Evolutionary conservation across 176 grass and related monocot species (phyloP).

Genomic region (Hyparrhenia diplandra): DNA sequence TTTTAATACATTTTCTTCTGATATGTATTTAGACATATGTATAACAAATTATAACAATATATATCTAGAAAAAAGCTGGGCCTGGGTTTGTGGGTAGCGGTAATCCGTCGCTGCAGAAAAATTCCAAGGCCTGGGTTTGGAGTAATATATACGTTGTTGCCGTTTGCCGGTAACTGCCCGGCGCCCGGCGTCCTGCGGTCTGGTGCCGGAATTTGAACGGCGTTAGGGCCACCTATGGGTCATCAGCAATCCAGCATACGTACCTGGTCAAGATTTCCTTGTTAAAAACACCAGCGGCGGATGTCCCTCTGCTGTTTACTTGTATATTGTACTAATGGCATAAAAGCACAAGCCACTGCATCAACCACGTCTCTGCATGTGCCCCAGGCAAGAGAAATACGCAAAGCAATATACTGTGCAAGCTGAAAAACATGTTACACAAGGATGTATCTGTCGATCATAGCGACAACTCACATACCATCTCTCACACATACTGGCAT

Average conservation of each 20-base stretch:
- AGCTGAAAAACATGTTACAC: neutral
- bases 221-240: neutral
- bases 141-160: neutral
- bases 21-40: no score
- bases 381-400: neutral
- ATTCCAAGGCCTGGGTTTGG: neutral
- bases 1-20: no score
- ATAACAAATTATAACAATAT: no score
- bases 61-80: neutral
- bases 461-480: neutral
- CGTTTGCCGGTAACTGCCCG: conserved; percentile 7
- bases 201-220: neutral
- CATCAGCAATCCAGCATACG: no score
- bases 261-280: neutral
- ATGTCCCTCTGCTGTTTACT: neutral
- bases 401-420: neutral
- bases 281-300: neutral
- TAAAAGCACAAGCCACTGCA: neutral
- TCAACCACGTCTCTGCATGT: neutral
- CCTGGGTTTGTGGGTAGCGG: neutral
- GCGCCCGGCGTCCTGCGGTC: neutral
- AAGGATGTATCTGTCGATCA: neutral
- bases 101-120: neutral
- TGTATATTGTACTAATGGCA: neutral
- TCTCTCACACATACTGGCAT: no score